Evolutionary conservation across 139 green algal species (phyloP).

Genomic region (Chlorella sp.): DNA sequence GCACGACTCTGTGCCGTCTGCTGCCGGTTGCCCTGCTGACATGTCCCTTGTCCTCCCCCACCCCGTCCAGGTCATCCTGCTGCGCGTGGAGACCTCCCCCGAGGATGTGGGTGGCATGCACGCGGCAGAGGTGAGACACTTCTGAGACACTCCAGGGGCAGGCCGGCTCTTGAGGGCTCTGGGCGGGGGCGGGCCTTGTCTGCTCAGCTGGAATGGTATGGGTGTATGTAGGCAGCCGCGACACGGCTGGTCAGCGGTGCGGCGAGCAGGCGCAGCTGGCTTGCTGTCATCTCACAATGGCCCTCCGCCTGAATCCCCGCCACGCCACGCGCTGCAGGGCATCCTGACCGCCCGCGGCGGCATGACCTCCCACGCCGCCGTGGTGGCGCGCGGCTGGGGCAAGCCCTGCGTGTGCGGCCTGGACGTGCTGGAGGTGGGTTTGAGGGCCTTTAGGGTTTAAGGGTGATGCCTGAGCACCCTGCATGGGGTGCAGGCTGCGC

Average conservation of each 20-base stretch:
- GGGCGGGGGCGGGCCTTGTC: no score
- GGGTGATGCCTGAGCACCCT: background rate
- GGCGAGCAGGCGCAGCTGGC: no score
- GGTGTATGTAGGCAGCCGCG: no score
- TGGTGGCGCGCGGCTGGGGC: constrained; percentile 91
- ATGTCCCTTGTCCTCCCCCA: background rate
- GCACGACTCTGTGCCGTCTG: no score
- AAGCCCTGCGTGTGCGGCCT: constrained; percentile 93
- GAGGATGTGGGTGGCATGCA: constrained; percentile 94
- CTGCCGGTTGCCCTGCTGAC: no score
- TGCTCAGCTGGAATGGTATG: no score
- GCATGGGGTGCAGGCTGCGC: background rate
- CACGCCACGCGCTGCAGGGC: constrained; percentile 47
- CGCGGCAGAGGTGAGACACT: constrained; percentile 45
- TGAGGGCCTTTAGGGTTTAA: background rate
- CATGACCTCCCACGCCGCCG: constrained; percentile 91
- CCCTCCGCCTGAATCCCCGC: no score
- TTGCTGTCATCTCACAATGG: no score
- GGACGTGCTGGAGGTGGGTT: constrained; percentile 62
- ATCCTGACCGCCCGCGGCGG: constrained; percentile 87
- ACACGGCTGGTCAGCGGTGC: no score
- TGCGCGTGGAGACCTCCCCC: constrained; percentile 82
- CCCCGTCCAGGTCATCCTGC: constrained; percentile 61
- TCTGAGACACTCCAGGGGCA: no score
- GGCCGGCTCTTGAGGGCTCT: no score